A percentile compares a stretch with the other conserved stretches of the same genome.
These are phyloP conservation scores for Nakazawaea anatomiae DNA, from an alignment of 805 yeast species.

Conservation along the genomic window DNA sequence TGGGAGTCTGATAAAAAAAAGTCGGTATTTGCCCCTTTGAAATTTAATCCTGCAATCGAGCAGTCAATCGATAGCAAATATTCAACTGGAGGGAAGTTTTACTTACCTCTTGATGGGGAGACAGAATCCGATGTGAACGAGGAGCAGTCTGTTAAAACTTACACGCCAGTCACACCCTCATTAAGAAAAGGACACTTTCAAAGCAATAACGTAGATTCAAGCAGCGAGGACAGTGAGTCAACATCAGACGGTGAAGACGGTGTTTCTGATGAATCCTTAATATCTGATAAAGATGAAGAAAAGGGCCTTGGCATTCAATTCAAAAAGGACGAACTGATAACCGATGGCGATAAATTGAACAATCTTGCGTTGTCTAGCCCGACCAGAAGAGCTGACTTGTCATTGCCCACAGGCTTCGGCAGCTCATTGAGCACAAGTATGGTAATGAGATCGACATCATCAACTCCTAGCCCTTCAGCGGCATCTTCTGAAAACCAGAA, in stretches of 20 bases:
- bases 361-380: constrained; percentile 17
- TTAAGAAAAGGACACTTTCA: constrained; percentile 6
- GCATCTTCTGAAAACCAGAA: constrained; percentile 44
- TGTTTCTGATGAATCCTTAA: constrained; percentile 3
- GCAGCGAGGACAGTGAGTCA: constrained; percentile 9
- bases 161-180: constrained; percentile 8
- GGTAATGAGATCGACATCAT: constrained; percentile 39
- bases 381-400: not conserved
- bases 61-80: constrained; percentile 80
- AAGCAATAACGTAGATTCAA: not conserved
- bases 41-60: constrained; percentile 74
- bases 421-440: constrained; percentile 31
- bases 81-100: constrained; percentile 85
- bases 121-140: constrained; percentile 1
- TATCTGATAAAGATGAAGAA: constrained; percentile 19
- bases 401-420: not conserved
- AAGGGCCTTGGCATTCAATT: constrained; percentile 31
- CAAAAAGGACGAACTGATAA: constrained; percentile 1
- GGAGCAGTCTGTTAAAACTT: constrained; percentile 5
- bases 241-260: constrained; percentile 14
- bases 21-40: constrained; percentile 77
- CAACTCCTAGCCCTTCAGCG: constrained; percentile 34
- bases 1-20: constrained; percentile 27
- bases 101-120: constrained; percentile 30
- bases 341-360: constrained; percentile 4